Conservation (phyloP, 2,329 filamentous ascomycete genomes). For the Claviceps capensis region DNA sequence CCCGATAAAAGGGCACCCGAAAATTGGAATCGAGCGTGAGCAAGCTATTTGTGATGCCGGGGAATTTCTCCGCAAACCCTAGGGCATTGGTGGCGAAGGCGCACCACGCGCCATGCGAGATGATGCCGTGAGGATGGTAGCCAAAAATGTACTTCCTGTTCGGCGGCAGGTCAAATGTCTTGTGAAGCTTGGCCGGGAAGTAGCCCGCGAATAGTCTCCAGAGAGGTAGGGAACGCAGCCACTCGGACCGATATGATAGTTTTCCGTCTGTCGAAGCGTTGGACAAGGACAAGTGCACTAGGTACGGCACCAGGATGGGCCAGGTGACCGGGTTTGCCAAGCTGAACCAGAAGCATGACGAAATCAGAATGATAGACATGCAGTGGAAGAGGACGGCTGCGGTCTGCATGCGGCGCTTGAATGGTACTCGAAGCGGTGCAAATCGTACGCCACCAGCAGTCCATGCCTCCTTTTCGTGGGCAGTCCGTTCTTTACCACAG, state of each 20-base stretch:
- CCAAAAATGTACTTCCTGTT: constrained; percentile 92
- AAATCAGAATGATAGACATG: constrained; percentile 52
- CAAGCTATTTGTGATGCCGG: constrained; percentile 86
- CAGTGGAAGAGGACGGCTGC: constrained; percentile 64
- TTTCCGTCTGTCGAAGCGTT: constrained; percentile 63
- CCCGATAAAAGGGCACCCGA: constrained; percentile 80
- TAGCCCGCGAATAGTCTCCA: constrained; percentile 90
- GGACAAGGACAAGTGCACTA: constrained; percentile 72
- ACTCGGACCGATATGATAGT: constrained; percentile 59
- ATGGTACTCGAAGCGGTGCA: constrained; percentile 64
- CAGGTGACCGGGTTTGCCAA: constrained; percentile 86
- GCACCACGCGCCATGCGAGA: constrained; percentile 88
- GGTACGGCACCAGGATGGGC: constrained; percentile 64
- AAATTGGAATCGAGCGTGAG: constrained; percentile 95
- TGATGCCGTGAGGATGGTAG: constrained; percentile 95
- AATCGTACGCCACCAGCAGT: constrained; percentile 53
- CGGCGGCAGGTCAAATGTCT: constrained; percentile 63
- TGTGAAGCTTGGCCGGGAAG: constrained; percentile 80
- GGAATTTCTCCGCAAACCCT: constrained; percentile 76
- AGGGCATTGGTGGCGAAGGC: constrained; percentile 85
- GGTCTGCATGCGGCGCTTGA: constrained; percentile 61
- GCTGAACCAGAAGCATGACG: constrained; percentile 78
- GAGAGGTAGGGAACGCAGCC: constrained; percentile 56
- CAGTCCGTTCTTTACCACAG: constrained; percentile 7
- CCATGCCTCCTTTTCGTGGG: constrained; percentile 19